Evolutionary conservation across 1,284 basidiomycete genomes (phyloP).

Genomic region (Polyporus tsugae): DNA sequence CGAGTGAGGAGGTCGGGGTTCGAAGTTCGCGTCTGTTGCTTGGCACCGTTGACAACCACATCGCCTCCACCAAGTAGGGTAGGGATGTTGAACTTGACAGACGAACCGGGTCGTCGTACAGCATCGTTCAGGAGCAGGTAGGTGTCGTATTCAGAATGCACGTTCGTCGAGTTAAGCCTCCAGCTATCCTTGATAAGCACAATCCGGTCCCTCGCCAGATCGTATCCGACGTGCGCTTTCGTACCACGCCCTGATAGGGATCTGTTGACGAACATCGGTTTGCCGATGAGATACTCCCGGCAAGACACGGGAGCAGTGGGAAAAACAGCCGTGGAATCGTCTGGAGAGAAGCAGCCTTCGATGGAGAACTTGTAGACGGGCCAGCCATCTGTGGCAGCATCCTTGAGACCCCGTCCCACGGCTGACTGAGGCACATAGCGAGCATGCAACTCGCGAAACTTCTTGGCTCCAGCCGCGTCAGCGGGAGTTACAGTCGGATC

Average conservation of each 20-base stretch:
- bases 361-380: not conserved
- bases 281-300: slow-evolving; percentile 3
- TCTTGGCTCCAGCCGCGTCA: not conserved
- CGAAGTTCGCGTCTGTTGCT: not conserved
- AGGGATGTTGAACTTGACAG: not conserved
- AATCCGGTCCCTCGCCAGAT: not conserved
- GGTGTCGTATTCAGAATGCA: not conserved
- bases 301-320: too few relatives aligned
- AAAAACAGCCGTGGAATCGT: not conserved
- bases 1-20: not conserved
- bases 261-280: not conserved
- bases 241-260: slow-evolving; percentile 2
- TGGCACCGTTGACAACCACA: not conserved
- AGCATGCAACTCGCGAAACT: not conserved
- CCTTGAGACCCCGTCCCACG: not conserved
- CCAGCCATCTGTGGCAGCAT: not conserved
- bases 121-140: not conserved
- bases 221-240: slow-evolving; percentile 3
- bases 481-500: not conserved
- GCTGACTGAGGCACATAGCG: not conserved
- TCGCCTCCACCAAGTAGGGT: not conserved
- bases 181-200: slow-evolving; percentile 15
- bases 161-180: not conserved
- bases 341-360: slow-evolving; percentile 1
- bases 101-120: too few relatives aligned